Base-by-base conservation (phyloP, 2,329 filamentous ascomycete genomes). In the Pyricularia grisea region DNA sequence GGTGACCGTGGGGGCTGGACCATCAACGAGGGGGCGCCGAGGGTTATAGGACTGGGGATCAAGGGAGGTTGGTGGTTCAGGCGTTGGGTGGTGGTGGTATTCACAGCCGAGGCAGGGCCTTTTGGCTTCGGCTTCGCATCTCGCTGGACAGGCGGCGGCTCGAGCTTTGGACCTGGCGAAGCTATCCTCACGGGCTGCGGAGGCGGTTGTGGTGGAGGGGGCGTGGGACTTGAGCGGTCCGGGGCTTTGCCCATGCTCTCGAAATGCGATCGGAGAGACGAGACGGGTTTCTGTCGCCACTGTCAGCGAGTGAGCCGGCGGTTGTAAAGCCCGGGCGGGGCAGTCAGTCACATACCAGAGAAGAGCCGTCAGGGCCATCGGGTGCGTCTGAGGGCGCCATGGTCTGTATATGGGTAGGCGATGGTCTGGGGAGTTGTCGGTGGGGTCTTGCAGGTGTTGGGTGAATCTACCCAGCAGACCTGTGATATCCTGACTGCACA, bases 231-330 rank as follows among this genome's bases (percentile, higher is more conserved):
- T 67, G 12, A 66, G 77, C 31, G 67, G 70, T 81, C 78, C 69
- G 81, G 81, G 68, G 78, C 72, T 76, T 83, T 86, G 72, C 85
- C 83, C 81, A 94, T 88, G 76, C 90, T 92, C 82, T 95, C 92
- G 77, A 94, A 95, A 74, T 91, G 89, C 72, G 91, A 92, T 71
- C 90, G 86, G 71, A 95, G 83, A 67, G 92, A 94, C 67, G 92
- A 95, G 67, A 95, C 92, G 30, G 92, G 91, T 81, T 89, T 92
- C 90, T 93, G 72, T 27, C 5, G 36, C 67, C 25, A 33, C 25
- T 65, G 71, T 78, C 71, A 79, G 77, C 70, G 72, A 68, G 70
- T 27, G 31, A 14, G 30, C 68, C 23, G 61, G 66, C 17, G n/a
- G 12, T 31, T 31, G 63, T 14, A 28, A 68, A 25, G 14, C 31